Evolutionary conservation across 2,329 filamentous ascomycete genomes (phyloP).

Genomic region (Xylaria multiplex): DNA sequence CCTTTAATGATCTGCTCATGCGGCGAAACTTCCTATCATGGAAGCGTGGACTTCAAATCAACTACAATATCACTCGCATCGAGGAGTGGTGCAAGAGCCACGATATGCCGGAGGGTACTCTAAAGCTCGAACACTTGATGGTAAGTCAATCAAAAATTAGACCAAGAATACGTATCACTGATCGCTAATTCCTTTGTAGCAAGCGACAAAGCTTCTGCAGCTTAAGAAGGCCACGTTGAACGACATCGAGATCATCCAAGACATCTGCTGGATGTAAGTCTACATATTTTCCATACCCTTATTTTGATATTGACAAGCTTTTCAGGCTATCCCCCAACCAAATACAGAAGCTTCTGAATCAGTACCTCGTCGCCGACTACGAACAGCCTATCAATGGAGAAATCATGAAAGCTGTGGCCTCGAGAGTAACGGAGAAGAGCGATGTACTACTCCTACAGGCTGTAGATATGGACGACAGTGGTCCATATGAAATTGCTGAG

Average conservation of each 20-base stretch:
- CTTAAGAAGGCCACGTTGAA: slow-evolving; percentile 99
- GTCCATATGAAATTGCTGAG: slow-evolving; percentile 98
- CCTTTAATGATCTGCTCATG: slow-evolving; percentile 98
- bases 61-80: slow-evolving; percentile 99
- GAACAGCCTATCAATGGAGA: slow-evolving; percentile 99
- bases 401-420: slow-evolving; percentile 99
- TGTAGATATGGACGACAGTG: slow-evolving; percentile 98
- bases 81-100: slow-evolving; percentile 99
- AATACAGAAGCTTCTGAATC: slow-evolving; percentile 98
- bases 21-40: slow-evolving; percentile 97
- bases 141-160: slow-evolving; percentile 58
- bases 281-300: slow-evolving; percentile 12
- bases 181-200: slow-evolving; percentile 59
- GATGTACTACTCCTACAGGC: slow-evolving; percentile 92
- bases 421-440: slow-evolving; percentile 96
- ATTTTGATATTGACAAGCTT: slow-evolving; percentile 34
- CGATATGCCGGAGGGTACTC: slow-evolving; percentile 97
- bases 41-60: slow-evolving; percentile 99
- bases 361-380: slow-evolving; percentile 98
- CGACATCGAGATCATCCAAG: slow-evolving; percentile 99
- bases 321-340: slow-evolving; percentile 93
- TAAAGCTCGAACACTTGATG: slow-evolving; percentile 98
- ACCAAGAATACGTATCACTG: background rate
- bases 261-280: slow-evolving; percentile 99
- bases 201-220: slow-evolving; percentile 98